Base-by-base conservation (phyloP, 2,329 filamentous ascomycete species). In the Claviceps pazoutovae region DNA sequence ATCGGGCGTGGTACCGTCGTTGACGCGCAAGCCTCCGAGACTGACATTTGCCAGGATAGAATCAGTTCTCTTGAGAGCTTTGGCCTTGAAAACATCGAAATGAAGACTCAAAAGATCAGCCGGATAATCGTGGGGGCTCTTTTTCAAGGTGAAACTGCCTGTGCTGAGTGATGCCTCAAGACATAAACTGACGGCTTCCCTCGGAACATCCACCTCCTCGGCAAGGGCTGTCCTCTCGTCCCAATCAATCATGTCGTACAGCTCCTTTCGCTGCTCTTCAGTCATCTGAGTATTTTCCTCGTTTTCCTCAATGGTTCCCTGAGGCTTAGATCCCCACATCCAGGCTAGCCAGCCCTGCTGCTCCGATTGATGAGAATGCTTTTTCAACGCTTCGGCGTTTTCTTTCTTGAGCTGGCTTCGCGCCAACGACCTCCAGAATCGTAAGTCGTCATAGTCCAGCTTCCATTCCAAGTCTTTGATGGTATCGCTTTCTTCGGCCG, bases 201-300 rank as follows among this genome's bases (percentile, higher is more conserved):
- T 81, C 0, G 94, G 94, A 36, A 89, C 75, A 59, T 98, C 93
- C 3, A 99, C 83, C 43, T 86, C 84, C 58, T 95, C 89, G 0
- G 88, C 77, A 41, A 98, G 76, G 2, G 86, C 87, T 54, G 90
- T 83, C 72, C 96, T 97, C 68, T 99, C 93, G 56, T 98, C 88
- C 83, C 91, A 99, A 61, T 97, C 93, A 60, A 99, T 99, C 48
- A 88, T 94, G 59, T 94, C 85, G 66, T 97, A 98, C 9, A 99
- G 78, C 68, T 98, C 91, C 65, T 97, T 89, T 43, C 91, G 84
- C 65, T 99, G 90, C 66, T 97, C 84, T 55, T 98, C 93, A 0
- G 88, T 94, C 76, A 98, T 95, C 54, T 88, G 80, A 0, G 83
- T 87, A 56, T 90, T 86, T 58, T 94, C 85, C 4, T 82, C 68